phyloP scores from a whole-genome alignment of 2,329 filamentous ascomycete genomes.

The Trichothecium roseum region DNA sequence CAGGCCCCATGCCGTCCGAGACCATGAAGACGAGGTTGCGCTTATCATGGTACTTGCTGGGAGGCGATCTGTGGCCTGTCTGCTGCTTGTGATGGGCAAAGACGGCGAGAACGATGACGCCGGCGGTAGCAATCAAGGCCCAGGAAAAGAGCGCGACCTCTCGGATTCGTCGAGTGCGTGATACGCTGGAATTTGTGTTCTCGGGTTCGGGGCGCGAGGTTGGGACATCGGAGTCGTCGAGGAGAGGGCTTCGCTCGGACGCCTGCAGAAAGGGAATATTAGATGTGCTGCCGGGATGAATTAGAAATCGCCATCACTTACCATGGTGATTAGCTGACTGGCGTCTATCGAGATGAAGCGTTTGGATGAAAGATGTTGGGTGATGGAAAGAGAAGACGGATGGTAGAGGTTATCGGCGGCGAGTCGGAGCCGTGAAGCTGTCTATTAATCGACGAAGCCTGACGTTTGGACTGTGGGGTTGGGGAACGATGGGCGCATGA shows the following conservation, averaged over 20 bases:
- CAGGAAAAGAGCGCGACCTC: slow-evolving; percentile 72
- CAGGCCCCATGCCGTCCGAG: slow-evolving; percentile 95
- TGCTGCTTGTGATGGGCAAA: slow-evolving; percentile 60
- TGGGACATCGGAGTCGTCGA: slow-evolving; percentile 21
- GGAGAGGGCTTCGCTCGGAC: slow-evolving; percentile 33
- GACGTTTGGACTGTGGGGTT: too few relatives aligned
- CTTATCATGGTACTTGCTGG: slow-evolving; percentile 39
- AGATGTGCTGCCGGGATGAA: too few relatives aligned
- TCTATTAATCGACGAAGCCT: too few relatives aligned
- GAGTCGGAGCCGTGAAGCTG: too few relatives aligned
- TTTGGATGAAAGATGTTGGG: too few relatives aligned
- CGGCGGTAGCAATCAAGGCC: slow-evolving; percentile 71
- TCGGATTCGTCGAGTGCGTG: slow-evolving; percentile 38
- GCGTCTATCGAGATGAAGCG: too few relatives aligned
- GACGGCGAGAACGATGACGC: slow-evolving; percentile 72
- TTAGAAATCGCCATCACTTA: too few relatives aligned
- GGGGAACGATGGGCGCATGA: neutral
- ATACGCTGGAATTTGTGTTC: slow-evolving; percentile 5
- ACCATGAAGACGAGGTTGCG: slow-evolving; percentile 98
- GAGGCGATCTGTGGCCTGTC: slow-evolving; percentile 21
- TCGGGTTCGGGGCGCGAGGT: slow-evolving; percentile 14
- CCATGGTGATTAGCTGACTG: slow-evolving; percentile 3
- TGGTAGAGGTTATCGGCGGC: too few relatives aligned
- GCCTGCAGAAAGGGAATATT: slow-evolving; percentile 27
- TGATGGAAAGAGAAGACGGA: too few relatives aligned